Conservation (phyloP, 164 flowering plant species). For the Vitis amurensis region DNA sequence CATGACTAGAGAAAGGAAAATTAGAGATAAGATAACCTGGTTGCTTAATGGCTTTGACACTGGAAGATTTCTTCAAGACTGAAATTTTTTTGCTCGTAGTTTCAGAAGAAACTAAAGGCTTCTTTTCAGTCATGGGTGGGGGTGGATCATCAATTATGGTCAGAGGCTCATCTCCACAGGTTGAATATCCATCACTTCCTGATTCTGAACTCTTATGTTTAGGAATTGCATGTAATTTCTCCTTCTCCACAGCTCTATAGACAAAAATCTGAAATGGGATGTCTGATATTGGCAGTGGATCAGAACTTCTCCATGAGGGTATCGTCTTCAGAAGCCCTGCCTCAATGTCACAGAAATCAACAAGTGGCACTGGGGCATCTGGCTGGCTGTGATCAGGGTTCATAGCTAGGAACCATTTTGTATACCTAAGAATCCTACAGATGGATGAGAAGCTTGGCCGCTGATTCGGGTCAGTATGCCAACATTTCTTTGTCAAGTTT, state of each 20-base stretch:
- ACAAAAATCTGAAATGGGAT: conserved; percentile 90
- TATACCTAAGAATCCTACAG: conserved; percentile 71
- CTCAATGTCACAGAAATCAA: conserved; percentile 73
- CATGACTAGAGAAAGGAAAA: background rate
- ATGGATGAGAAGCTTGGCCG: conserved; percentile 82
- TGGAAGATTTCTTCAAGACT: conserved; percentile 33
- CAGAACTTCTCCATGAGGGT: conserved; percentile 28
- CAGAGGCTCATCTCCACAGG: conserved; percentile 50
- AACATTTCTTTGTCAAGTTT: conserved; percentile 75
- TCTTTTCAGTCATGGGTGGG: conserved; percentile 27
- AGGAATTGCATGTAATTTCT: conserved; percentile 27
- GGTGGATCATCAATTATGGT: conserved; percentile 40
- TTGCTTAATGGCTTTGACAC: conserved; percentile 35
- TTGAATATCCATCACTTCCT: conserved; percentile 70
- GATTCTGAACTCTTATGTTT: conserved; percentile 58
- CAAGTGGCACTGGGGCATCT: conserved; percentile 50
- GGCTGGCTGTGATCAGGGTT: conserved; percentile 66
- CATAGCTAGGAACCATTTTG: conserved; percentile 64
- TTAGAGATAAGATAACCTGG: conserved; percentile 34
- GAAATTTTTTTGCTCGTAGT: conserved; percentile 27
- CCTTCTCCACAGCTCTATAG: conserved; percentile 60
- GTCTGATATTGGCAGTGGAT: conserved; percentile 32
- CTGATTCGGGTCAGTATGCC: conserved; percentile 77
- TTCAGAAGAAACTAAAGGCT: conserved; percentile 25
- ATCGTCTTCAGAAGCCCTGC: conserved; percentile 38